These are phyloP conservation scores for Dillenia suffruticosa DNA, from an alignment of 164 flowering plant species.

Conservation along the genomic window DNA sequence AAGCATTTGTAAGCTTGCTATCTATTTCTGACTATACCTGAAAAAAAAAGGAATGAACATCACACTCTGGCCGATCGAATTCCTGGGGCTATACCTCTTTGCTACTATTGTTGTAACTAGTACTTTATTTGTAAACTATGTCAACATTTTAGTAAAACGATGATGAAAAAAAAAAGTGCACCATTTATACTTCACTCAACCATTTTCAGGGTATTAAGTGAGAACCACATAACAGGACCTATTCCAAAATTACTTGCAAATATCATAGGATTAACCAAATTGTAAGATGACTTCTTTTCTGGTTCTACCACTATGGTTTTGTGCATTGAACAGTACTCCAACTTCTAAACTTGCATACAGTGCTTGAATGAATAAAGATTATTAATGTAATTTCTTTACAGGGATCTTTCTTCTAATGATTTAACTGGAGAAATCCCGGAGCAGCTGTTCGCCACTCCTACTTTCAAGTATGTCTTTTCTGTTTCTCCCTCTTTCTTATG, in stretches of 20 bases:
- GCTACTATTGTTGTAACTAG: no score
- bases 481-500: no score
- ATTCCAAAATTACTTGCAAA: conserved; percentile 24
- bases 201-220: conserved; percentile 26
- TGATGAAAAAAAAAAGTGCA: no score
- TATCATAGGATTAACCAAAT: conserved; percentile 20
- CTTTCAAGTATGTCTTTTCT: conserved; percentile 38
- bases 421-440: conserved; percentile 45
- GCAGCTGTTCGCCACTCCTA: conserved; percentile 33
- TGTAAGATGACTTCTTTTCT: conserved; percentile 13
- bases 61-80: no score
- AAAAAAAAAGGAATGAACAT: no score
- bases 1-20: conserved; percentile 64
- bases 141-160: no score
- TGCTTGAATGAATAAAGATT: background rate
- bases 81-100: no score
- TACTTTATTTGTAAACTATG: no score
- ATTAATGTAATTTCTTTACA: conserved; percentile 8
- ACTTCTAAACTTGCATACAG: no score
- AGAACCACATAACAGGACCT: conserved; percentile 25
- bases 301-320: background rate
- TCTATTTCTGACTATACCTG: conserved; percentile 9
- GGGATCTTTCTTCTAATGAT: conserved; percentile 58
- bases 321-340: no score
- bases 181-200: no score